Evolutionary conservation across 1,139 yeast genomes (phyloP).

Genomic region (Protomyces lactucae-debilis): DNA sequence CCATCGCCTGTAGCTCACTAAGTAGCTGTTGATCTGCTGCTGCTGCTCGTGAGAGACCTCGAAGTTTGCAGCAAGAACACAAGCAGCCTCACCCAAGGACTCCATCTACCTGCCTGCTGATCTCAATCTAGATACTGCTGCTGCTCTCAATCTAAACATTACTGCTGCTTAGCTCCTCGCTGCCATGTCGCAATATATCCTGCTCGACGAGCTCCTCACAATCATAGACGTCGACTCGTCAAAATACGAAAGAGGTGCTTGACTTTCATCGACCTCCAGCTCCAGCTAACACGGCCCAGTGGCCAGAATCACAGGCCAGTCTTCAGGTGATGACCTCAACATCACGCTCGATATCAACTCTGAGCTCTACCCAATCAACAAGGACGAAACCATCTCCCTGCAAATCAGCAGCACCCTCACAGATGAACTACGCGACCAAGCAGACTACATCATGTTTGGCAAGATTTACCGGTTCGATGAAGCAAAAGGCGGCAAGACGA

Average conservation of each 20-base stretch:
- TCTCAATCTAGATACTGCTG: neutral
- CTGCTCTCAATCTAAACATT: neutral
- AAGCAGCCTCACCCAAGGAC: neutral
- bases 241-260: conserved; percentile 64
- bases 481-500: conserved; percentile 56
- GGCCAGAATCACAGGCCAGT: conserved; percentile 78
- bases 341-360: conserved; percentile 87
- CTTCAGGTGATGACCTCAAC: conserved; percentile 77
- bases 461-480: conserved; percentile 97
- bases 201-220: conserved; percentile 90
- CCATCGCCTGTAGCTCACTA: too few relatives aligned
- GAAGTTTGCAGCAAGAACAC: neutral
- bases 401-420: conserved; percentile 74
- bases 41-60: neutral
- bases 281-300: conserved; percentile 42
- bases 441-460: conserved; percentile 98
- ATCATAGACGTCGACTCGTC: conserved; percentile 82
- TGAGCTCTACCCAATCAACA: conserved; percentile 81
- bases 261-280: too few relatives aligned
- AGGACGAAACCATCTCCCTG: conserved; percentile 77
- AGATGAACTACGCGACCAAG: conserved; percentile 80
- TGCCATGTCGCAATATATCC: conserved; percentile 44
- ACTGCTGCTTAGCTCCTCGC: neutral
- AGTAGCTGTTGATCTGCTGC: neutral
- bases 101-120: neutral